Evolutionary conservation across 768 basidiomycete species (phyloP), one percentile per base, ranked within the genome.

Genomic region (Termitomyces bulborhizus): DNA sequence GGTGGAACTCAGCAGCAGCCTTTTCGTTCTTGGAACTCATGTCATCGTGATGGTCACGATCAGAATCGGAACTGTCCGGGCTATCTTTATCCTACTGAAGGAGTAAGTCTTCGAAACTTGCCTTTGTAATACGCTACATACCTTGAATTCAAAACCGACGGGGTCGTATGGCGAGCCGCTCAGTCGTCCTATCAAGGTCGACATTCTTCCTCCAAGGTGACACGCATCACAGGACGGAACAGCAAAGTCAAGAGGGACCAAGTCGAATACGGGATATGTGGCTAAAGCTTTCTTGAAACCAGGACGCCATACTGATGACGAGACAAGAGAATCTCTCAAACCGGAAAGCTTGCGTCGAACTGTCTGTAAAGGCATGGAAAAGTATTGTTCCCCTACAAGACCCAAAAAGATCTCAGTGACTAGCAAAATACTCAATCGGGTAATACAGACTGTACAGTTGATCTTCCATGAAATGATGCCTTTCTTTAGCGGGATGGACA

Each of bases 261-360:
- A 65, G 16, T 78, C 71, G 52, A 93, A 81, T 1, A 78, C 71
- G 0, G 93, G 93, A 66, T 84, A 86, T 47, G 60, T 80, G 63
- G 88, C 81, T 13, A 97, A 67, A 2, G 75, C 64, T 41, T 74
- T 77, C 61, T 80, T 90, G 72, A 88, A 91, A 11, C 79, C 75
- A 1, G 84, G 76, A 54, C 76, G 73, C 93, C 93, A 97, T 11
- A 90, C 80, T 0, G 90, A 90, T n/a, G 91, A 93, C 7, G 86
- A 76, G 5, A 94, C 88, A 13, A 90, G 70, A 1, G 89, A 87
- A 64, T 92, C 88, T 55, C 81, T 73, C 56, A 89, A 71, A 2
- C 88, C 86, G 7, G 69, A 71, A 27, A 95, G 66, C 64, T 90
- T 90, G 46, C 90, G 81, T 24, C 85, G 80, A n/a, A 80, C 72